These are phyloP conservation scores for Ophiosphaerella herpotricha DNA, from an alignment of 2,329 filamentous ascomycete species.

Conservation along the genomic window DNA sequence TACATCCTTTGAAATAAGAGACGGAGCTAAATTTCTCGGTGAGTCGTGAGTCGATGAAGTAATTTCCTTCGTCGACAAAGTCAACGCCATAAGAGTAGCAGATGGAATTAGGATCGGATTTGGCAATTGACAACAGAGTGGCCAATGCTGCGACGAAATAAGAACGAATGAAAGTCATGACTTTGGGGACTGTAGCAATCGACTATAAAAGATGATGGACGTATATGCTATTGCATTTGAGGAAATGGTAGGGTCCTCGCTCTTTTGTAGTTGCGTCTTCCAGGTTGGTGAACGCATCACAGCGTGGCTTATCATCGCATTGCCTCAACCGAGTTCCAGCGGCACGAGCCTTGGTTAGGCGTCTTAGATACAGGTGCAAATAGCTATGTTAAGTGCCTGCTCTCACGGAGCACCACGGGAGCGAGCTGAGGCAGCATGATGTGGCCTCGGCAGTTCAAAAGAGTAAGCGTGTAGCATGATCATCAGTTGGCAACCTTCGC, in stretches of 20 bases:
- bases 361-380: slow-evolving; percentile 22
- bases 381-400: slow-evolving; percentile 18
- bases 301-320: slow-evolving; percentile 11
- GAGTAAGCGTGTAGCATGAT: slow-evolving; percentile 16
- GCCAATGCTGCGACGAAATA: slow-evolving; percentile 26
- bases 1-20: slow-evolving; percentile 52
- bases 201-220: slow-evolving; percentile 1
- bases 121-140: slow-evolving; percentile 29
- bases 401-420: slow-evolving; percentile 17
- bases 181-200: neutral
- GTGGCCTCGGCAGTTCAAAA: slow-evolving; percentile 11
- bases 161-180: slow-evolving; percentile 36
- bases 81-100: slow-evolving; percentile 49
- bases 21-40: slow-evolving; percentile 50
- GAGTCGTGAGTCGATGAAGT: slow-evolving; percentile 53
- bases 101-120: slow-evolving; percentile 27
- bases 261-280: slow-evolving; percentile 27
- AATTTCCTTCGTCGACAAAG: slow-evolving; percentile 49
- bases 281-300: slow-evolving; percentile 11
- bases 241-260: slow-evolving; percentile 10
- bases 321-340: slow-evolving; percentile 12
- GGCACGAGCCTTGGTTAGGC: slow-evolving; percentile 16
- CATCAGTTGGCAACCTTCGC: slow-evolving; percentile 16
- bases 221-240: neutral
- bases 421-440: slow-evolving; percentile 15